Base-by-base conservation (phyloP, 2,329 filamentous ascomycete genomes). In the Microdochium bolleyi region DNA sequence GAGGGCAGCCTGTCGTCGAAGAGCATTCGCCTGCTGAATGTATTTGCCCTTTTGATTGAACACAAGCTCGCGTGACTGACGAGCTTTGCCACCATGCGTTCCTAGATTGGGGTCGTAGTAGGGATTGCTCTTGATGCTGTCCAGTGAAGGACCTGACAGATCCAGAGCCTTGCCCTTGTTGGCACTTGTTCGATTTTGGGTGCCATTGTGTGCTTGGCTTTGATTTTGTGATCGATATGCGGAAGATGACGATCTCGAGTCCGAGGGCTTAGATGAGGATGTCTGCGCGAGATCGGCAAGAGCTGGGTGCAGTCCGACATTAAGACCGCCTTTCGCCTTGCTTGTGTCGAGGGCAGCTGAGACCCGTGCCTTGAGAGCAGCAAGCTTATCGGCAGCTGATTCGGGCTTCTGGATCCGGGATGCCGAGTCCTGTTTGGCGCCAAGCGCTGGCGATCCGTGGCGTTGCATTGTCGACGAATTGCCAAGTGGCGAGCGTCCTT, bases 11-110 rank as follows among this genome's bases (percentile, higher is more conserved):
- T 96, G 92, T 55, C 90, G 83, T 56, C 94, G 85, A 51, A 96
- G 74, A 53, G 92, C 92, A 67, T 89, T 92, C 8, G 89, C 94
- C 70, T 97, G 92, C 58, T 91, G 87, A 55, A 97, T 96, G 64
- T 96, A 97, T 78, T 97, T 97, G 51, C 94, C 94, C 68, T 95
- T 95, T 61, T 92, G 85, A 62, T 96, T 96, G 75, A 99, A 97
- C 13, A 90, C 74, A 19, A 99, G 77, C 58, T 89, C 84, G 55
- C 89, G 84, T 11, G 89, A 81, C 57, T 88, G 79, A 50, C 91
- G 80, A 37, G 79, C 75, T 61, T 86, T 88, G 30, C 66, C 62
- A 68, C 75, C 57, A 71, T 86, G 83, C 3, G 78, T 73, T n/a
- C 80, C 78, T 13, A 84, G 69, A 58, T 73, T 85, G 8, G 86